These are phyloP conservation scores for Coelastrella sp. DNA, from an alignment of 139 green algal species.

Conservation along the genomic window DNA sequence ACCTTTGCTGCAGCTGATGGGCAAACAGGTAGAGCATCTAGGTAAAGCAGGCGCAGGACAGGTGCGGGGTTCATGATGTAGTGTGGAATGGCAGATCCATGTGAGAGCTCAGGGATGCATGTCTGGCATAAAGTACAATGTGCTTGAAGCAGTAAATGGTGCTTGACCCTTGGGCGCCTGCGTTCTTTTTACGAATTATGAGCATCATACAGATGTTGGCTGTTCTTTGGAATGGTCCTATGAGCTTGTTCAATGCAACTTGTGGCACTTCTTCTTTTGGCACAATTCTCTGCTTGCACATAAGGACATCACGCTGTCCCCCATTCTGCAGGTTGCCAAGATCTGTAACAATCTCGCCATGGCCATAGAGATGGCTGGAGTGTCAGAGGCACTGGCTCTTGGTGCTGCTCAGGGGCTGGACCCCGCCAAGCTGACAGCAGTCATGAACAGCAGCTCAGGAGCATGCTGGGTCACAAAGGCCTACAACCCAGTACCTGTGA, in stretches of 20 bases:
- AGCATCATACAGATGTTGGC: no score
- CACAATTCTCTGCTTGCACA: no score
- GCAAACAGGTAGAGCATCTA: slow-evolving; percentile 42
- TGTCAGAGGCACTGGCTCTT: slow-evolving; percentile 55
- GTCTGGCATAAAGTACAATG: no score
- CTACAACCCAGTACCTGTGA: slow-evolving; percentile 47
- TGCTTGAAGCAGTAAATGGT: no score
- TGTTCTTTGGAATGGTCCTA: no score
- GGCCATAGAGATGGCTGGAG: slow-evolving; percentile 46
- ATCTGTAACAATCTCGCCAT: slow-evolving; percentile 59
- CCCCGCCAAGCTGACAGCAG: slow-evolving; percentile 37
- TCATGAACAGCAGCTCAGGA: slow-evolving; percentile 38
- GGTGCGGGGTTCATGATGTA: slow-evolving; percentile 24
- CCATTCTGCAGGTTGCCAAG: slow-evolving; percentile 54
- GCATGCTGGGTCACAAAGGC: slow-evolving; percentile 34
- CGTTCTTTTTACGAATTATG: no score
- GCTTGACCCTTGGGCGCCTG: no score
- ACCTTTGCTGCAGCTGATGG: slow-evolving; percentile 52
- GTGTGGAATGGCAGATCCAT: no score
- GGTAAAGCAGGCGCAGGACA: slow-evolving; percentile 43
- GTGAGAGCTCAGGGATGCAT: no score
- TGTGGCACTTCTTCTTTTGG: no score
- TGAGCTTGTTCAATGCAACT: not conserved
- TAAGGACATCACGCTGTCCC: no score
- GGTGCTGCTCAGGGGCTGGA: slow-evolving; percentile 43